phyloP scores from a whole-genome alignment of 441 rosid genomes.

The Pelargonium citronellum region DNA sequence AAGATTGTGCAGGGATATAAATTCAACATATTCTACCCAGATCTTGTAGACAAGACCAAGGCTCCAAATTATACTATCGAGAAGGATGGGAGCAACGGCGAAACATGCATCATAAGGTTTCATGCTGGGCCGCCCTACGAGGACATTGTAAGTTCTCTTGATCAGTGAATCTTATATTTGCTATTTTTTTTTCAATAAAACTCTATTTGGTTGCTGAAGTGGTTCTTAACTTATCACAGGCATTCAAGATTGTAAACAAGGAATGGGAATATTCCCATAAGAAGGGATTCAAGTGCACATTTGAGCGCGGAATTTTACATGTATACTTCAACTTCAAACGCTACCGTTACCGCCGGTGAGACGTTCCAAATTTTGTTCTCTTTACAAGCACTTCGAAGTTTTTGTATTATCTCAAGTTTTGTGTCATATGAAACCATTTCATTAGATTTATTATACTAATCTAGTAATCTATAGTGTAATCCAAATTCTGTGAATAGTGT shows the following conservation, averaged over 20 bases:
- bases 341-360: slow-evolving; percentile 74
- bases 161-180: background rate
- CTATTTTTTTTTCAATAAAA: background rate
- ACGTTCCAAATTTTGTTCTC: background rate
- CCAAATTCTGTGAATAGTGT: background rate
- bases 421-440: background rate
- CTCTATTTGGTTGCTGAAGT: background rate
- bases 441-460: background rate
- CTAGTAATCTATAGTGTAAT: background rate
- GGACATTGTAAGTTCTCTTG: slow-evolving; percentile 60
- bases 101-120: slow-evolving; percentile 84
- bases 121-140: slow-evolving; percentile 92
- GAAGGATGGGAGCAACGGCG: slow-evolving; percentile 68
- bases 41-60: slow-evolving; percentile 81
- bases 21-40: slow-evolving; percentile 90
- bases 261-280: slow-evolving; percentile 97
- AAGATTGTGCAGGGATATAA: slow-evolving; percentile 88
- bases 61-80: slow-evolving; percentile 75
- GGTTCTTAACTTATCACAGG: slow-evolving; percentile 33
- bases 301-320: slow-evolving; percentile 83
- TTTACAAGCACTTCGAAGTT: background rate
- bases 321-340: slow-evolving; percentile 89
- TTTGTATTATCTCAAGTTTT: background rate
- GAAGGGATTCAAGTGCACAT: slow-evolving; percentile 91
- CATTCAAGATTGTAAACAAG: slow-evolving; percentile 78